phyloP scores from a whole-genome alignment of 2,329 filamentous ascomycete genomes.

The Penicillium sumatraense region DNA sequence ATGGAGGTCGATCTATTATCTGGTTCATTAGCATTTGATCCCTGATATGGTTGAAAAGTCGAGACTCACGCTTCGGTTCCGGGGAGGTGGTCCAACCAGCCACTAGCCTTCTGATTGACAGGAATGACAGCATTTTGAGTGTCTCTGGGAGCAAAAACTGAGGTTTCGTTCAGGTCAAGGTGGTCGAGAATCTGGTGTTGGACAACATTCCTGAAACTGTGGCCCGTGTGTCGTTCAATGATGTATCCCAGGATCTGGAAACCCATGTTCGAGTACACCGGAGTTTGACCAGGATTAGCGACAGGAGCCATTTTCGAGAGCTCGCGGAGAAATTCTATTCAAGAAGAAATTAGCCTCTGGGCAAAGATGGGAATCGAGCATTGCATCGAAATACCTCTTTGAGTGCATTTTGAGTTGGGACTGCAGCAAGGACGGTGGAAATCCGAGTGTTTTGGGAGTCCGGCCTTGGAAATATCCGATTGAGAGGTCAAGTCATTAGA shows the following conservation, averaged over 20 bases:
- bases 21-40: not conserved
- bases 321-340: slow-evolving; percentile 27
- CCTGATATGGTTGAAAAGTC: slow-evolving; percentile 4
- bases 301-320: slow-evolving; percentile 40
- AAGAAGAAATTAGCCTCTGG: not conserved
- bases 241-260: slow-evolving; percentile 45
- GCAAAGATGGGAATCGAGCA: not conserved
- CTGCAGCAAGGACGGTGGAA: slow-evolving; percentile 8
- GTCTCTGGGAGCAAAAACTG: slow-evolving; percentile 36
- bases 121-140: slow-evolving; percentile 41
- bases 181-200: slow-evolving; percentile 37
- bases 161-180: slow-evolving; percentile 33
- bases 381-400: slow-evolving; percentile 11
- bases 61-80: slow-evolving; percentile 33
- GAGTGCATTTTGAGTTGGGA: slow-evolving; percentile 6
- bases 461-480: not conserved
- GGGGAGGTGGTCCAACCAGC: slow-evolving; percentile 38
- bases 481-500: not conserved
- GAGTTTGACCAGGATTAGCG: slow-evolving; percentile 29
- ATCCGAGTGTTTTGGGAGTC: slow-evolving; percentile 1
- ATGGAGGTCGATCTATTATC: slow-evolving; percentile 33
- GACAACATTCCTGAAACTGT: slow-evolving; percentile 36
- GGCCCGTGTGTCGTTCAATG: slow-evolving; percentile 41
- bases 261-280: slow-evolving; percentile 46
- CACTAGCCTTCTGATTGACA: slow-evolving; percentile 31